These are phyloP conservation scores for Alternaria panax DNA, from an alignment of 2,329 filamentous ascomycete species.

Conservation along the genomic window DNA sequence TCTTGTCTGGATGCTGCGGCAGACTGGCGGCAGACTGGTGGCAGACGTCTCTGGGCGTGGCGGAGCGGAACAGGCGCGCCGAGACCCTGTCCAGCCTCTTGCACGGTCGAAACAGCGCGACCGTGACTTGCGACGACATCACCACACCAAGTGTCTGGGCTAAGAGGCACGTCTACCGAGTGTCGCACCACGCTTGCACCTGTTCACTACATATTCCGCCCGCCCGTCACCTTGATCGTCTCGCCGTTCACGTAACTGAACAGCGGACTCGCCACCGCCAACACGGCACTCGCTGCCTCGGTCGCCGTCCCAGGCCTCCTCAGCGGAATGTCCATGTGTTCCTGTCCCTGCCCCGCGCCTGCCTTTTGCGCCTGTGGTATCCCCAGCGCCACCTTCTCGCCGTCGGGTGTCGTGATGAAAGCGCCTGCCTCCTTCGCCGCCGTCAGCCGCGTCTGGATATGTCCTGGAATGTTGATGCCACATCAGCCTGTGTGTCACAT, in stretches of 20 bases:
- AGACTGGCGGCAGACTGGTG: slow-evolving; percentile 1
- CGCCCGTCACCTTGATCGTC: slow-evolving; percentile 86
- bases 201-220: slow-evolving; percentile 66
- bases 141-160: slow-evolving; percentile 19
- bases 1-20: slow-evolving; percentile 11
- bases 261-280: slow-evolving; percentile 81
- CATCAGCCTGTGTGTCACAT: too few species aligned
- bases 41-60: slow-evolving; percentile 24
- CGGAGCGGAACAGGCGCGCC: slow-evolving; percentile 28
- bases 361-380: slow-evolving; percentile 55
- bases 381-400: slow-evolving; percentile 58
- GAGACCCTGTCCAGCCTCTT: slow-evolving; percentile 18
- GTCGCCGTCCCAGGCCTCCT: slow-evolving; percentile 77
- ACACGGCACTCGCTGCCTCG: slow-evolving; percentile 78
- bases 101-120: slow-evolving; percentile 25
- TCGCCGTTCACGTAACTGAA: slow-evolving; percentile 87
- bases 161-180: background rate
- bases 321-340: slow-evolving; percentile 76
- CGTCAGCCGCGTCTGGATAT: slow-evolving; percentile 81
- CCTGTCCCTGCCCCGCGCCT: slow-evolving; percentile 38
- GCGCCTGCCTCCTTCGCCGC: slow-evolving; percentile 84
- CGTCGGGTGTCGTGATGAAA: slow-evolving; percentile 77
- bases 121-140: slow-evolving; percentile 1
- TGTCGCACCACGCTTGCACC: background rate
- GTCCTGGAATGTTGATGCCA: too few species aligned